Conservation (phyloP, 257 asterid genomes). For the Jacaranda mimosifolia region DNA sequence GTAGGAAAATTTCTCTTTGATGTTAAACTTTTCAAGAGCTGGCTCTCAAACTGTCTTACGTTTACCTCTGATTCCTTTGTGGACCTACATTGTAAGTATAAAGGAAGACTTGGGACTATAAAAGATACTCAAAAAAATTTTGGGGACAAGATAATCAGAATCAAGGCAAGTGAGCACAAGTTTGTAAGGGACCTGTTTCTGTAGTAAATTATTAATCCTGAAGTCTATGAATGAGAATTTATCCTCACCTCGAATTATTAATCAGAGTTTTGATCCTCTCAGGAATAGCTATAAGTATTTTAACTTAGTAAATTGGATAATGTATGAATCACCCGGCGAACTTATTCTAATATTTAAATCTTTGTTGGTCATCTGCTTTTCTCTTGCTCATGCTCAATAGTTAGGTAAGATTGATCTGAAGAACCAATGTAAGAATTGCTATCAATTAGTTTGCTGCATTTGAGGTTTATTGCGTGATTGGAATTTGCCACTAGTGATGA, state of each 20-base stretch:
- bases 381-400: constrained; percentile 19
- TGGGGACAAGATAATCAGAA: constrained; percentile 21
- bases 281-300: constrained; percentile 26
- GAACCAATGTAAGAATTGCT: neutral
- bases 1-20: neutral
- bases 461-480: constrained; percentile 16
- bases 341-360: neutral
- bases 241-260: neutral
- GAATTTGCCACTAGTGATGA: constrained; percentile 1
- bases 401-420: constrained; percentile 4
- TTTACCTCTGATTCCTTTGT: neutral
- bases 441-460: constrained; percentile 18
- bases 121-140: neutral
- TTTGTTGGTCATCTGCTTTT: constrained; percentile 26
- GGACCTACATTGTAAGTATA: neutral
- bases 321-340: neutral
- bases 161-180: constrained; percentile 23
- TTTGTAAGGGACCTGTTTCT: constrained; percentile 9
- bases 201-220: constrained; percentile 23
- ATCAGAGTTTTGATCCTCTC: constrained; percentile 22
- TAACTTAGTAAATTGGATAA: constrained; percentile 8
- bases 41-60: neutral
- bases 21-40: neutral
- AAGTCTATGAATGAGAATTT: neutral
- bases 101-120: neutral